These are phyloP conservation scores for Monilinia laxa DNA, from an alignment of 2,329 filamentous ascomycete genomes.

Conservation along the genomic window DNA sequence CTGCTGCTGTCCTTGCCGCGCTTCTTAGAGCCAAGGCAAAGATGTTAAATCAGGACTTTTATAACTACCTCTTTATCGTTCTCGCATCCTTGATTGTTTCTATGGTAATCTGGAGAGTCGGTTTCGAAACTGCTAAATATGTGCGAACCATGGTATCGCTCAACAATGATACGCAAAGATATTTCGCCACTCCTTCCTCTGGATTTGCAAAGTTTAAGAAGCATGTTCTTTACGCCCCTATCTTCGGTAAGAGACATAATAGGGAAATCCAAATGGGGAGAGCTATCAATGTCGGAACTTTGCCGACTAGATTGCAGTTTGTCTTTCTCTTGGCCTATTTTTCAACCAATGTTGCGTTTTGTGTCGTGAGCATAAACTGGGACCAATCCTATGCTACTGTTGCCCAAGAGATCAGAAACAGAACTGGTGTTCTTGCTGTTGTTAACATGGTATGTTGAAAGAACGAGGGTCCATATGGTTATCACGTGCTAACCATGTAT, in stretches of 20 bases:
- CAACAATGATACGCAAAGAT: constrained; percentile 75
- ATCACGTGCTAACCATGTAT: constrained; percentile 18
- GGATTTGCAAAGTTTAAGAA: constrained; percentile 63
- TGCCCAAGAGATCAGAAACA: constrained; percentile 58
- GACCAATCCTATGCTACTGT: constrained; percentile 47
- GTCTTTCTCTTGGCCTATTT: constrained; percentile 67
- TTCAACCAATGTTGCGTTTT: constrained; percentile 75
- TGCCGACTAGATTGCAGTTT: constrained; percentile 77
- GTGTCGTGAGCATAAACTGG: constrained; percentile 64
- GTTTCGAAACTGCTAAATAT: constrained; percentile 61
- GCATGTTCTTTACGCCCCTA: constrained; percentile 66
- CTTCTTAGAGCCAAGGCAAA: constrained; percentile 31
- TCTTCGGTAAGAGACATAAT: constrained; percentile 75
- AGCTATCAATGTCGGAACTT: constrained; percentile 70
- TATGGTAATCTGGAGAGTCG: constrained; percentile 66
- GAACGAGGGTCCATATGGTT: background rate
- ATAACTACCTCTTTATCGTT: constrained; percentile 60
- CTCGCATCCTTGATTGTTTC: constrained; percentile 62
- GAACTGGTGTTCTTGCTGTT: constrained; percentile 66
- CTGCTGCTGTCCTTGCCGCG: constrained; percentile 27
- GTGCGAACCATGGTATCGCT: constrained; percentile 73
- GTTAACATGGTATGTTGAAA: constrained; percentile 66
- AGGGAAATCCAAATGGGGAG: constrained; percentile 66
- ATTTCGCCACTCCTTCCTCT: constrained; percentile 63
- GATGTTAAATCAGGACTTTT: constrained; percentile 52